Evolutionary conservation across 495 filamentous ascomycete species (phyloP).

Genomic region (Daldinia vernicosa): DNA sequence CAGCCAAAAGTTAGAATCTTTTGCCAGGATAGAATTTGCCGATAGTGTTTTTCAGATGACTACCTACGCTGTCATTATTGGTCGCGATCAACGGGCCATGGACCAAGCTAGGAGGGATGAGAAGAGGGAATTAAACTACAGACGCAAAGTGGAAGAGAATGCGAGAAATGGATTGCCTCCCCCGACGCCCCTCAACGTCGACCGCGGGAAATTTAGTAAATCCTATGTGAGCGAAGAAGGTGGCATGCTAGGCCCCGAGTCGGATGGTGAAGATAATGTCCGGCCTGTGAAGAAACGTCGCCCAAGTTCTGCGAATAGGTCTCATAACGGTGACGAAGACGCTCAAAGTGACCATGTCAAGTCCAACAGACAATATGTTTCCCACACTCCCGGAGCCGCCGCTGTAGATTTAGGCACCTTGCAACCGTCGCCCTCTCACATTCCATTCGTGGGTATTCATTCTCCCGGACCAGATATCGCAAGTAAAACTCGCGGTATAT

Average conservation of each 20-base stretch:
- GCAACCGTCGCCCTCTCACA: constrained; percentile 67
- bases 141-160: constrained; percentile 49
- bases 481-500: constrained; percentile 76
- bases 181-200: constrained; percentile 49
- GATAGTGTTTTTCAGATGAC: constrained; percentile 63
- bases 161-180: constrained; percentile 51
- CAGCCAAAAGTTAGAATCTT: constrained; percentile 56
- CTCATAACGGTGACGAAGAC: constrained; percentile 43
- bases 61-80: constrained; percentile 61
- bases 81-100: constrained; percentile 58
- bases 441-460: constrained; percentile 83
- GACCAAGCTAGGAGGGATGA: constrained; percentile 55
- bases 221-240: constrained; percentile 63
- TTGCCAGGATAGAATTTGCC: constrained; percentile 61
- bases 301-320: constrained; percentile 39
- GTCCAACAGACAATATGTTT: constrained; percentile 59
- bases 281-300: constrained; percentile 53
- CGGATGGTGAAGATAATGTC: constrained; percentile 53
- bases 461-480: constrained; percentile 68
- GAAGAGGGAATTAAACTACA: constrained; percentile 51
- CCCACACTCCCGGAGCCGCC: constrained; percentile 58
- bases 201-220: constrained; percentile 59
- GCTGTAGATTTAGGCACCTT: constrained; percentile 61
- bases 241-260: constrained; percentile 62
- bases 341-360: constrained; percentile 47